These are phyloP conservation scores for Calonectria multiphialidica DNA, from an alignment of 2,329 filamentous ascomycete species.

Conservation along the genomic window DNA sequence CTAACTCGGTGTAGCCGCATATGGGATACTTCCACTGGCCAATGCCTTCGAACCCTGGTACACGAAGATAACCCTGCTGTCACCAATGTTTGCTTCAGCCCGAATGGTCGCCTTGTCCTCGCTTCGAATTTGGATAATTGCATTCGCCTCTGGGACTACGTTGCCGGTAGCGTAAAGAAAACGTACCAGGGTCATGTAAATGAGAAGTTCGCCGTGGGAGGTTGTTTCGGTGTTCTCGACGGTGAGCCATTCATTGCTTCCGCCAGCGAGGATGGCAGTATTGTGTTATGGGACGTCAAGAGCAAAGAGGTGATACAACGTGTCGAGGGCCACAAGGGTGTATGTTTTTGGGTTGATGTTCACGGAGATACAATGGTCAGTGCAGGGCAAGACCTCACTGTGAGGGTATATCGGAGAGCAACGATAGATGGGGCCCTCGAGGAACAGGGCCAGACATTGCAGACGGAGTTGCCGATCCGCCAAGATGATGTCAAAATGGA, in stretches of 20 bases:
- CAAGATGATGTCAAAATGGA: slow-evolving; percentile 56
- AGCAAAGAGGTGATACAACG: slow-evolving; percentile 86
- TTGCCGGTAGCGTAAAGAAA: slow-evolving; percentile 91
- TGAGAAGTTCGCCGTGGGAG: slow-evolving; percentile 84
- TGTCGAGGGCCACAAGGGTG: slow-evolving; percentile 63
- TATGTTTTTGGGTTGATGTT: slow-evolving; percentile 76
- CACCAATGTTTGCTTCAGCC: slow-evolving; percentile 89
- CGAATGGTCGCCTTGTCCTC: slow-evolving; percentile 93
- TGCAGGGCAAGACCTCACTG: slow-evolving; percentile 66
- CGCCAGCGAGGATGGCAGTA: slow-evolving; percentile 87
- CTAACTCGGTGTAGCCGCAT: slow-evolving; percentile 70
- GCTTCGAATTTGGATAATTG: slow-evolving; percentile 93
- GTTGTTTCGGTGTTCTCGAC: slow-evolving; percentile 78
- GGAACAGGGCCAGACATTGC: slow-evolving; percentile 58
- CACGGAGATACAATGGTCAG: slow-evolving; percentile 68
- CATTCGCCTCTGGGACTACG: slow-evolving; percentile 94
- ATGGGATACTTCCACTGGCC: slow-evolving; percentile 95
- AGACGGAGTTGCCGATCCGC: slow-evolving; percentile 62
- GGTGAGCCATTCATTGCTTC: slow-evolving; percentile 76
- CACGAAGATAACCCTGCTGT: slow-evolving; percentile 96
- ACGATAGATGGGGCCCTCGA: slow-evolving; percentile 34
- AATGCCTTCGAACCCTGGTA: slow-evolving; percentile 93
- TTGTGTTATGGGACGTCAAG: slow-evolving; percentile 91
- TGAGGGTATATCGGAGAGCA: slow-evolving; percentile 60
- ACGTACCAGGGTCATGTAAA: slow-evolving; percentile 96